Evolutionary conservation across 768 basidiomycete species (phyloP).

Genomic region (Panaeolus papilionaceus): DNA sequence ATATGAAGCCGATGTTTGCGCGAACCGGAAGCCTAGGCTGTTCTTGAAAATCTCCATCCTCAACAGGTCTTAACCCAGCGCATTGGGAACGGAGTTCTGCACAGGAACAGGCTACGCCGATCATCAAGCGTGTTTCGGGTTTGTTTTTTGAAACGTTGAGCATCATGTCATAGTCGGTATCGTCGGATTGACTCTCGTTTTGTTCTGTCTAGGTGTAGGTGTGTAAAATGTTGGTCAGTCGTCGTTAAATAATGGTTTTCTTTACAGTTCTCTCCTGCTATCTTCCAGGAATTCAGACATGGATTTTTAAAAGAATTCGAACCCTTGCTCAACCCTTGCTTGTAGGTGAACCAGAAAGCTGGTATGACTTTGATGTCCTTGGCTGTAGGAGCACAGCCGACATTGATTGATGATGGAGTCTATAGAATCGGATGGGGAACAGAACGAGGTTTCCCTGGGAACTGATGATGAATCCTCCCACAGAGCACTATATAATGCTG

Average conservation of each 20-base stretch:
- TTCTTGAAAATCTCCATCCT: neutral
- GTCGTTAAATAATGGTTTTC: neutral
- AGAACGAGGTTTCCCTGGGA: slow-evolving; percentile 9
- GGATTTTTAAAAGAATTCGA: neutral
- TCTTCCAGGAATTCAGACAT: neutral
- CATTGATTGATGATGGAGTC: slow-evolving; percentile 14
- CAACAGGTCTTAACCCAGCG: neutral
- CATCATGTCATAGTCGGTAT: neutral
- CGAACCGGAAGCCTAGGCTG: neutral
- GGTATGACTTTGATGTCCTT: slow-evolving; percentile 14
- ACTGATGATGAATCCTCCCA: slow-evolving; percentile 18
- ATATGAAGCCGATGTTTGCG: neutral
- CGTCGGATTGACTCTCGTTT: neutral
- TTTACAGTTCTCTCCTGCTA: neutral
- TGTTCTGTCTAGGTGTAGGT: neutral
- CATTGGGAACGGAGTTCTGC: neutral
- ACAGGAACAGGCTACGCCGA: slow-evolving; percentile 3
- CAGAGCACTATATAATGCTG: slow-evolving; percentile 39
- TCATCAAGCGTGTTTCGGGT: slow-evolving; percentile 13
- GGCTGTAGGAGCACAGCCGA: slow-evolving; percentile 11
- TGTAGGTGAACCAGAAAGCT: slow-evolving; percentile 3
- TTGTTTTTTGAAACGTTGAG: slow-evolving; percentile 5
- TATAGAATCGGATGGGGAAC: neutral
- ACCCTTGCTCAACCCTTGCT: neutral
- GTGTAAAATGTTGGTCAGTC: neutral